Evolutionary conservation across 129 eudicot genomes (phyloP).

Genomic region (Helianthus annuus): HanXRQr2.0-SUNRISE NC_035440.2:20379267-20379766

Average conservation of each 20-base stretch:
- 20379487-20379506: constrained; percentile 91
- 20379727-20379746: too few relatives aligned
- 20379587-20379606: too few relatives aligned
- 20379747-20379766: too few relatives aligned
- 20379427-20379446: constrained; percentile 91
- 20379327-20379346: not conserved
- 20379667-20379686: too few relatives aligned
- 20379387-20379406: constrained; percentile 99
- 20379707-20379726: too few relatives aligned
- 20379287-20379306: not conserved
- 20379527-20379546: constrained; percentile 62
- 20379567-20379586: not conserved
- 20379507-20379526: constrained; percentile 95
- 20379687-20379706: too few relatives aligned
- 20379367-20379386: constrained; percentile 83
- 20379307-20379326: constrained; percentile 8
- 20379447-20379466: constrained; percentile 88
- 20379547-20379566: not conserved
- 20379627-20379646: too few relatives aligned
- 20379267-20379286: not conserved
- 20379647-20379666: too few relatives aligned
- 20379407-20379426: constrained; percentile 89
- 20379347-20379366: constrained; percentile 91
- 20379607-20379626: too few relatives aligned
- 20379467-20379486: constrained; percentile 79